These are phyloP conservation scores for Gossypium laxum DNA, from an alignment of 441 rosid genomes.

Conservation along the genomic window DNA sequence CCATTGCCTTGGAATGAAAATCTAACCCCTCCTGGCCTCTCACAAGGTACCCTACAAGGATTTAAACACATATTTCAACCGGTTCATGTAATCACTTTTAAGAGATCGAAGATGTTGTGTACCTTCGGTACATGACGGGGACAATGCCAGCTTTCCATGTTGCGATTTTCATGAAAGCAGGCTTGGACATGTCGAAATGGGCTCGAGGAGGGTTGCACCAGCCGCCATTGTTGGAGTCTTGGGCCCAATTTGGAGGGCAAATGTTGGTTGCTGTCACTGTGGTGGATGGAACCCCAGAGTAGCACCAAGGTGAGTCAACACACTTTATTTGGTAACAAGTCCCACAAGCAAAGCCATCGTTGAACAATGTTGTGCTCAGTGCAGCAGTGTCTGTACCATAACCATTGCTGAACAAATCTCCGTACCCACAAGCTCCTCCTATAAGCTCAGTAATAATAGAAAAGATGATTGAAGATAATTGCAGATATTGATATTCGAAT, in stretches of 20 bases:
- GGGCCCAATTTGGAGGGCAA: conserved; percentile 76
- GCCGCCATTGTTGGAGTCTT: conserved; percentile 64
- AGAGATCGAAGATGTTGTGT: background rate
- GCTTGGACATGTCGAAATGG: conserved; percentile 82
- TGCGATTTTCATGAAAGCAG: conserved; percentile 78
- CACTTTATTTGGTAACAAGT: conserved; percentile 63
- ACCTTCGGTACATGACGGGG: conserved; percentile 70
- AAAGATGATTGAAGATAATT: no score
- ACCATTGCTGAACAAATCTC: conserved; percentile 51
- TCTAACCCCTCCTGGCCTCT: conserved; percentile 40
- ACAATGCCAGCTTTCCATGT: conserved; percentile 68
- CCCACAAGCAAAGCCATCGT: conserved; percentile 64
- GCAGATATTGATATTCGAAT: background rate
- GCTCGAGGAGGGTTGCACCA: conserved; percentile 82
- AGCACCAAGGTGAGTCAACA: conserved; percentile 39
- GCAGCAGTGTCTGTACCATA: conserved; percentile 62
- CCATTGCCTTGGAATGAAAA: conserved; percentile 71
- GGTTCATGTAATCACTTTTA: background rate
- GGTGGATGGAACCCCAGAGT: conserved; percentile 23
- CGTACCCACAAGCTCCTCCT: conserved; percentile 93
- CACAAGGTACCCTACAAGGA: conserved; percentile 50
- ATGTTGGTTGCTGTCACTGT: conserved; percentile 68
- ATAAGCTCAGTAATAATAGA: background rate
- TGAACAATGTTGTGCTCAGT: conserved; percentile 55
- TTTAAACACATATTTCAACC: background rate